phyloP scores from a whole-genome alignment of 305 asterid genomes.

The Petunia hybrid region DNA sequence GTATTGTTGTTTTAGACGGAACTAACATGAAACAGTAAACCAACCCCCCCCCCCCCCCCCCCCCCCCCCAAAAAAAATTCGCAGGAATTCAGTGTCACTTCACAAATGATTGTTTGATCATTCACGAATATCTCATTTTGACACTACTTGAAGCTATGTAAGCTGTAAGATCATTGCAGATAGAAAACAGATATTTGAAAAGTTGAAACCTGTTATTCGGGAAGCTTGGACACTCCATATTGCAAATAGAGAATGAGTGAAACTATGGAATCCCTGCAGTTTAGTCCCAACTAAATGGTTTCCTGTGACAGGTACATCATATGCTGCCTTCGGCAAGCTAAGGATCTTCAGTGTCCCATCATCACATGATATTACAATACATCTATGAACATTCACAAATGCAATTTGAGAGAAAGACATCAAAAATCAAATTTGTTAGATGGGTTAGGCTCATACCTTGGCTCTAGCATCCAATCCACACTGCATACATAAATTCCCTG shows the following conservation, averaged over 20 bases:
- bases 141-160: conserved; percentile 4
- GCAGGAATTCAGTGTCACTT: conserved; percentile 15
- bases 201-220: conserved; percentile 63
- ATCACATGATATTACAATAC: conserved; percentile 68
- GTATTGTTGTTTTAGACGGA: neutral
- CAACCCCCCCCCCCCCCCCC: neutral
- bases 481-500: conserved; percentile 54
- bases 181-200: conserved; percentile 26
- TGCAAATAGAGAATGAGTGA: conserved; percentile 65
- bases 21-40: neutral
- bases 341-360: conserved; percentile 82
- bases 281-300: conserved; percentile 50
- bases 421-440: conserved; percentile 31
- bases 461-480: conserved; percentile 85
- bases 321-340: conserved; percentile 65
- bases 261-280: conserved; percentile 65
- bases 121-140: neutral
- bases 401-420: conserved; percentile 30
- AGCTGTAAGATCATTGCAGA: conserved; percentile 14
- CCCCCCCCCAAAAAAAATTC: neutral
- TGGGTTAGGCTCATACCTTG: conserved; percentile 58
- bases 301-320: conserved; percentile 69
- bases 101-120: neutral
- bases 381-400: conserved; percentile 53
- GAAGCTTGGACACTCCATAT: conserved; percentile 87